Evolutionary conservation across 1,284 basidiomycete species (phyloP), one percentile per base, ranked within the genome.

Genomic region (Quambalaria eucalypti): DNA sequence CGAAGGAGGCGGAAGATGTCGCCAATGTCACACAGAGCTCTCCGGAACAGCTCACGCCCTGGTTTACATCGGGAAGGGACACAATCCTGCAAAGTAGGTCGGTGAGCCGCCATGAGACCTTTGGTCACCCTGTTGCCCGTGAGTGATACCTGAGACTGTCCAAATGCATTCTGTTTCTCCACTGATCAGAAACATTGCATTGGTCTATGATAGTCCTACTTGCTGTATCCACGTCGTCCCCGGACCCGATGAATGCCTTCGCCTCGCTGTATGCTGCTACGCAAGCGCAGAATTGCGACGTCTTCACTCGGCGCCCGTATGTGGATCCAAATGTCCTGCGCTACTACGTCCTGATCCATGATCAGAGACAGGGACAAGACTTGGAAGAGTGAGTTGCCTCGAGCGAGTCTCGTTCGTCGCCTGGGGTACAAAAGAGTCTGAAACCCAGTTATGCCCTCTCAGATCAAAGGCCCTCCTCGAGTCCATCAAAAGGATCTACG

Each of bases 181-280:
- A 31, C 48, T 48, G 21, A 30, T 23, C 26, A 48, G 28, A 19
- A 28, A n/a, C 51, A 7, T 29, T 7, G 5, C 2, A 10, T 48
- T 9, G 2, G 28, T 42, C 14, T 6, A 5, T 28, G 23, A 51
- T 56, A 29, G 56, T 68, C 12, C 53, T 74, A 4, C 44, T 74
- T 5, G 69, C 62, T 12, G 69, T 72, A 2, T 71, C 71, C 1
- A 61, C 64, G 4, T 52, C 54, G 14, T 63, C 61, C 7, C 59
- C 69, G 0, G 71, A 74, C 52, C 71, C 72, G 5, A 64, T 74
- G 65, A 70, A 72, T 56, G 71, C 65, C 28, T 68, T 74, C 51
- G 68, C 71, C 14, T 57, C 54, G 26, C 65, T 74, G 5, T 72
- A 71, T 56, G 69, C 71, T 38, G 56, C 66, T 19, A 52, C 60